phyloP scores from a whole-genome alignment of 148 eudicot genomes.

The Mesembryanthemum crystallinum region DNA sequence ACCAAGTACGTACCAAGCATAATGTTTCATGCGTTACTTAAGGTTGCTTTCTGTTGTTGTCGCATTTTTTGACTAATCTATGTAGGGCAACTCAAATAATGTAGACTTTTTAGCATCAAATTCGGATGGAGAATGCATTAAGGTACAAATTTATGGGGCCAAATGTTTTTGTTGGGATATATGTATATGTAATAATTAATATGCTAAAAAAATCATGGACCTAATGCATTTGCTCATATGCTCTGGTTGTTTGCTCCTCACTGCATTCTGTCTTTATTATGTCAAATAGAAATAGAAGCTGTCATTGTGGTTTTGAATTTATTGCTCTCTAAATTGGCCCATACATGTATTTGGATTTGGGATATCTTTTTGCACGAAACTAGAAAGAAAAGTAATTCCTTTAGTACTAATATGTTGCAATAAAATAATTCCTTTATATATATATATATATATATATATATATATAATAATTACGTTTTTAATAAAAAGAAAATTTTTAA shows the following conservation, averaged over 20 bases:
- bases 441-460: too few relatives aligned
- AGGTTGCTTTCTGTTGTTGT: conserved; percentile 16
- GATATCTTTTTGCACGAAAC: not conserved
- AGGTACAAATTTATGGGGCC: conserved; percentile 2
- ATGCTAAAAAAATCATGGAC: not conserved
- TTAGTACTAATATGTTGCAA: too few relatives aligned
- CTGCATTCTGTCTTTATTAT: conserved; percentile 8
- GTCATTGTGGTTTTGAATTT: not conserved
- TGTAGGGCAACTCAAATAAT: conserved; percentile 8
- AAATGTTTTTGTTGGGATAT: not conserved
- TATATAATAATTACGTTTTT: too few relatives aligned
- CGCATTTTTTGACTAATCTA: conserved; percentile 1
- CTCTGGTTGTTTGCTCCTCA: not conserved
- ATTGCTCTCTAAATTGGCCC: not conserved
- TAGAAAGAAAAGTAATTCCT: not conserved
- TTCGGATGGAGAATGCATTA: not conserved
- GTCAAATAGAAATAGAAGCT: conserved; percentile 18
- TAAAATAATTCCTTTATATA: too few relatives aligned
- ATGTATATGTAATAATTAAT: not conserved
- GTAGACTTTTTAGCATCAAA: conserved; percentile 11
- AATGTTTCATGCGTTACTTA: conserved; percentile 3
- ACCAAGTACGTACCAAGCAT: not conserved
- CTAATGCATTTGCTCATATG: not conserved
- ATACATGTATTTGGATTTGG: not conserved
- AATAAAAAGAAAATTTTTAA: too few relatives aligned